Percentiles rank a stretch among this genome's conserved stretches.
These are phyloP conservation scores for Mallotus repandus DNA, from an alignment of 441 rosid species.

Conservation along the genomic window DNA sequence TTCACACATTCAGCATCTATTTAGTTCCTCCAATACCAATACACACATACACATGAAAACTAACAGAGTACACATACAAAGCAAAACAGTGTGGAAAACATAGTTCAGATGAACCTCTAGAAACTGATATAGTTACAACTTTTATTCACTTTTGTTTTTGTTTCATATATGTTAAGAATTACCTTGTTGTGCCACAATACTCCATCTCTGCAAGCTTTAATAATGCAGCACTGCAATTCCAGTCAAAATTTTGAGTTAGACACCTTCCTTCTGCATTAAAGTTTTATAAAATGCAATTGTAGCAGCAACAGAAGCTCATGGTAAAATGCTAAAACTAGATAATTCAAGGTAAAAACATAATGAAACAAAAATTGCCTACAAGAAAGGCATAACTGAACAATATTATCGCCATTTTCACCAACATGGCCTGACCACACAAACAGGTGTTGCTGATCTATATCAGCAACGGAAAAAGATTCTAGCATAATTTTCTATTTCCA, in stretches of 20 bases:
- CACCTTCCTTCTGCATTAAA: not conserved
- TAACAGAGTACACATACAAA: not conserved
- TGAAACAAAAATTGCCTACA: not conserved
- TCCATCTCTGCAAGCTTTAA: conserved; percentile 84
- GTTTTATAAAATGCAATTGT: not conserved
- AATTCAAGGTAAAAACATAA: not conserved
- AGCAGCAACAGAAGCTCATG: not conserved
- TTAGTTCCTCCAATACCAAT: not conserved
- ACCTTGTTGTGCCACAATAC: conserved; percentile 97
- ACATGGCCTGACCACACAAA: no score
- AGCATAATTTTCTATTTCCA: no score
- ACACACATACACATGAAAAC: not conserved
- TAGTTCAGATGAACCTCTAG: not conserved
- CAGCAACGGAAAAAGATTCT: no score
- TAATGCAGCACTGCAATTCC: conserved; percentile 67
- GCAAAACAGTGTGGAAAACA: not conserved
- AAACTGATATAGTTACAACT: not conserved
- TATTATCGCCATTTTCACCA: no score
- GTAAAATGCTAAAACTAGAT: not conserved
- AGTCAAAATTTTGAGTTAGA: conserved; percentile 12
- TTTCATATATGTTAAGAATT: conserved; percentile 5
- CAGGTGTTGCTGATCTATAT: no score
- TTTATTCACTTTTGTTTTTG: not conserved
- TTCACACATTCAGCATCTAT: not conserved
- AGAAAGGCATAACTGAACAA: no score